These are phyloP conservation scores for Fusarium continuum DNA, from an alignment of 2,329 filamentous ascomycete genomes.

Conservation along the genomic window DNA sequence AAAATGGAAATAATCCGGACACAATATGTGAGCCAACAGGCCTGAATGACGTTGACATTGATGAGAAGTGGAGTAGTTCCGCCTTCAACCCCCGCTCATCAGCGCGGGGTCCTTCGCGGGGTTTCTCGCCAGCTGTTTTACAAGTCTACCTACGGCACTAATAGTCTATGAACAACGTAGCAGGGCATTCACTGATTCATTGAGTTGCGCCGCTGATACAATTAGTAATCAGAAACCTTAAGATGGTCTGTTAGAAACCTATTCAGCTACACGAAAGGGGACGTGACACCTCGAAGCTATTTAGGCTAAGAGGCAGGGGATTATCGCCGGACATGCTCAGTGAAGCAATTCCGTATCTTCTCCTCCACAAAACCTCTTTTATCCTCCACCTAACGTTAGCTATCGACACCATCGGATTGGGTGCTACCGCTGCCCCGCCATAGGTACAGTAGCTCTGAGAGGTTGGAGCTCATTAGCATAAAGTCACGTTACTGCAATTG, in stretches of 20 bases:
- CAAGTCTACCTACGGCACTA: neutral
- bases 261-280: too few species aligned
- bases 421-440: slow-evolving; percentile 19
- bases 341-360: slow-evolving; percentile 18
- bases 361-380: slow-evolving; percentile 10
- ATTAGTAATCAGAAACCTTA: neutral
- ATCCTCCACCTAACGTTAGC: neutral
- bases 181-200: neutral
- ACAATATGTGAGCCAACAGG: neutral
- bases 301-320: neutral
- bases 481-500: slow-evolving; percentile 22
- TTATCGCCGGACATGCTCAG: slow-evolving; percentile 12
- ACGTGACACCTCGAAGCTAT: too few species aligned
- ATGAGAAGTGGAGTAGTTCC: neutral
- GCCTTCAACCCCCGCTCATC: neutral
- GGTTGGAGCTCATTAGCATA: slow-evolving; percentile 14
- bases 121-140: neutral
- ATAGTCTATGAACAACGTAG: neutral
- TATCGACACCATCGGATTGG: slow-evolving; percentile 9
- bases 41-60: neutral
- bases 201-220: neutral
- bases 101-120: neutral
- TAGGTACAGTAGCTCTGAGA: slow-evolving; percentile 27
- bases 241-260: too few species aligned
- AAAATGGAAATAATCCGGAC: slow-evolving; percentile 3